Conservation (phyloP, 1,284 basidiomycete species). For the Golubevia pallescens region DNA sequence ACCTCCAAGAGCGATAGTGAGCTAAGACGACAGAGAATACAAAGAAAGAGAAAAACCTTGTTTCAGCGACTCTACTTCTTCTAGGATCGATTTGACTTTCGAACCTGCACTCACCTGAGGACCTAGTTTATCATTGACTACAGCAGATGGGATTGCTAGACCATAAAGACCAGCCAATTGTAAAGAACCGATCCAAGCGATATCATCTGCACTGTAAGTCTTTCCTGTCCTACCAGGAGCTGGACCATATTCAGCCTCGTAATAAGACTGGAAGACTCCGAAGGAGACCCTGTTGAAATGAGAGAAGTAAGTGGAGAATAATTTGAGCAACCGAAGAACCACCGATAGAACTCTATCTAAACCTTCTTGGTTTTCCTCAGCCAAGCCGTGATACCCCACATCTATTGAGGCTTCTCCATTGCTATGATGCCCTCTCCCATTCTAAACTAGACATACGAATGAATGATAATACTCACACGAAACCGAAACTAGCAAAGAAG, state of each 20-base stretch:
- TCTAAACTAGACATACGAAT: too few relatives aligned
- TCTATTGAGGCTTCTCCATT: neutral
- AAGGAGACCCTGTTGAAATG: slow-evolving; percentile 3
- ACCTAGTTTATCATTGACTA: slow-evolving; percentile 1
- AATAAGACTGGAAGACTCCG: slow-evolving; percentile 12
- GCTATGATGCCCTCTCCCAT: too few relatives aligned
- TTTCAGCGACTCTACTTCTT: too few relatives aligned
- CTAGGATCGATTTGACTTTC: too few relatives aligned
- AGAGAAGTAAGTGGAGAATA: neutral
- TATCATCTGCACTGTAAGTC: neutral
- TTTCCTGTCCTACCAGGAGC: too few relatives aligned
- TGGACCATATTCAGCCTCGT: neutral
- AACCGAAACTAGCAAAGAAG: slow-evolving; percentile 6
- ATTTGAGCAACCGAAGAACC: too few relatives aligned
- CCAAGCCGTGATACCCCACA: too few relatives aligned
- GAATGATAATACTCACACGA: neutral
- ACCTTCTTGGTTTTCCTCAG: too few relatives aligned
- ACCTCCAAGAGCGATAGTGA: slow-evolving; percentile 1
- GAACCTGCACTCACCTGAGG: neutral
- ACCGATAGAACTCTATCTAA: too few relatives aligned
- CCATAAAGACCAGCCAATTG: slow-evolving; percentile 4
- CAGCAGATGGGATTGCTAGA: neutral
- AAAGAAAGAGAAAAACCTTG: too few relatives aligned
- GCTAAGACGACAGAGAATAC: neutral
- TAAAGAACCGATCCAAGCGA: slow-evolving; percentile 9